phyloP scores from a whole-genome alignment of 306 rosid species.

The Inga leiocalycina region DNA sequence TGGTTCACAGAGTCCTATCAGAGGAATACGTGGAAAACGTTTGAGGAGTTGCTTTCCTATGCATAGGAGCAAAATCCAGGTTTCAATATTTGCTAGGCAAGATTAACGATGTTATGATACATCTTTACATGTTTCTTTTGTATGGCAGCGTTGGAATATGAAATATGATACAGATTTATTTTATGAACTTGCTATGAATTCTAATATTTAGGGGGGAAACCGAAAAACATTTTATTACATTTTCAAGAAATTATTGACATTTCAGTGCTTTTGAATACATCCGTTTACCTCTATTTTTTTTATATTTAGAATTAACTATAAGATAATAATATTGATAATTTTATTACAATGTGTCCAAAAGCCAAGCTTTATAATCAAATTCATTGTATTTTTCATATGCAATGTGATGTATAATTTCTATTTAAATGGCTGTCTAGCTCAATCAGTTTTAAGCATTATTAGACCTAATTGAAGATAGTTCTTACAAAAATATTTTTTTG shows the following conservation, averaged over 20 bases:
- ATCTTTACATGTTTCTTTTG: neutral
- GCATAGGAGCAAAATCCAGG: constrained; percentile 44
- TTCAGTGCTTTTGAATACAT: neutral
- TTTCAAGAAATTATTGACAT: neutral
- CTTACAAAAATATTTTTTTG: too few relatives aligned
- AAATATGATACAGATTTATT: neutral
- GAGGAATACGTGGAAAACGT: constrained; percentile 32
- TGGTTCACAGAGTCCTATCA: constrained; percentile 38
- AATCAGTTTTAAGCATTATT: too few relatives aligned
- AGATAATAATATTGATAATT: too few relatives aligned
- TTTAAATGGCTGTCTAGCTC: too few relatives aligned
- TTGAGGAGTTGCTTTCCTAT: constrained; percentile 63
- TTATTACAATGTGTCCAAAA: too few relatives aligned
- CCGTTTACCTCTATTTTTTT: neutral
- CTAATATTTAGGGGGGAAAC: too few relatives aligned
- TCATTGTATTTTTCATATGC: too few relatives aligned
- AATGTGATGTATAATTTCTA: too few relatives aligned
- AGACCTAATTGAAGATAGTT: too few relatives aligned
- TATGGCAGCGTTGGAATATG: neutral
- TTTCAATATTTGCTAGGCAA: constrained; percentile 46
- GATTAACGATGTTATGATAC: constrained; percentile 21
- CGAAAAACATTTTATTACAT: neutral
- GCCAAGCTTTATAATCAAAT: too few relatives aligned
- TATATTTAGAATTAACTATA: too few relatives aligned
- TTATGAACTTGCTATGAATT: neutral